Evolutionary conservation across 2,329 filamentous ascomycete genomes (phyloP).

Genomic region (Bipolaris victoriae): DNA sequence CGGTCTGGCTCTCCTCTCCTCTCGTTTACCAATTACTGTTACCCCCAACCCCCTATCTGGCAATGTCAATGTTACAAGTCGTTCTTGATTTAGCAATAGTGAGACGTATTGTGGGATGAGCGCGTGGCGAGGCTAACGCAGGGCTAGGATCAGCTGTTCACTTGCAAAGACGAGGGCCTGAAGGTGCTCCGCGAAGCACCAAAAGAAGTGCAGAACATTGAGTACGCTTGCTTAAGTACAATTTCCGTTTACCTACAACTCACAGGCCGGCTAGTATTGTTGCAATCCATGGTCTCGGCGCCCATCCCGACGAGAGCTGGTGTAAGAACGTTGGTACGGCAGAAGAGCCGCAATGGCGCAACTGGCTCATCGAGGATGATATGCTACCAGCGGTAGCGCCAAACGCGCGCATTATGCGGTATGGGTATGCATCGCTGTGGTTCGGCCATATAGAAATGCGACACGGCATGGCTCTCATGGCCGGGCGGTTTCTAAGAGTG

Average conservation of each 20-base stretch:
- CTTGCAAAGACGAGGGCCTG: conserved; percentile 29
- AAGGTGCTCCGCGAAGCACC: conserved; percentile 29
- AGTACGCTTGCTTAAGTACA: conserved; percentile 17
- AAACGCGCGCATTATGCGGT: conserved; percentile 30
- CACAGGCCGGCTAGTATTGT: conserved; percentile 28
- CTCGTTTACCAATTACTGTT: neutral
- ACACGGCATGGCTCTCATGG: too few species aligned
- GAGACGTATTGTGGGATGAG: too few species aligned
- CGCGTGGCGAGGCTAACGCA: conserved; percentile 13
- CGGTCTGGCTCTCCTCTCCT: neutral
- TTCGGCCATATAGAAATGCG: too few species aligned
- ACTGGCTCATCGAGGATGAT: too few species aligned
- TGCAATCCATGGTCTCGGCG: conserved; percentile 36
- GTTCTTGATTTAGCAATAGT: too few species aligned
- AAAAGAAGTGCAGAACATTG: conserved; percentile 9
- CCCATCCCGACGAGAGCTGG: conserved; percentile 39
- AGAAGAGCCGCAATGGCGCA: conserved; percentile 8
- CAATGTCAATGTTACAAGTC: too few species aligned
- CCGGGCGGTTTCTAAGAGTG: too few species aligned
- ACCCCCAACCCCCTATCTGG: neutral
- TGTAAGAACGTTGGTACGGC: conserved; percentile 33
- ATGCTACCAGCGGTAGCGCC: too few species aligned
- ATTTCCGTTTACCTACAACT: neutral
- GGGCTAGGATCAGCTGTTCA: conserved; percentile 22
- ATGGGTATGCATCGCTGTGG: conserved; percentile 30